phyloP scores from a whole-genome alignment of 108 stramenopile species.

The Conticribra weissflogii region DNA sequence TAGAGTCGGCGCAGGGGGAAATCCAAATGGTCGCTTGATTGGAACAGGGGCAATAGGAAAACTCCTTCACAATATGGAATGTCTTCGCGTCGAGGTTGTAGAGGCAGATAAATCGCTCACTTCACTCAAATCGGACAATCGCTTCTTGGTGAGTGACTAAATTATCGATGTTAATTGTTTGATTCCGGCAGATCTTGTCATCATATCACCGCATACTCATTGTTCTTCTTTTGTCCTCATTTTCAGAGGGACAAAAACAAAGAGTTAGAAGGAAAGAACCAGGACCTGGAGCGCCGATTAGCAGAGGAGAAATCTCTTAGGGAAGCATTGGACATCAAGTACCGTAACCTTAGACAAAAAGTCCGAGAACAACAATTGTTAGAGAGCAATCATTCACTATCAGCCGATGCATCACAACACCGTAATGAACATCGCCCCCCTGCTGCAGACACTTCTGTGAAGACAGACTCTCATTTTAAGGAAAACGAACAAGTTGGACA shows the following conservation, averaged over 20 bases:
- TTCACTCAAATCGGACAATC: constrained; percentile 60
- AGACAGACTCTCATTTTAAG: neutral
- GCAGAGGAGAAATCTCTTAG: constrained; percentile 64
- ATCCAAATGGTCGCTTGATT: constrained; percentile 29
- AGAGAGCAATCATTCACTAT: constrained; percentile 5
- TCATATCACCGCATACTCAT: neutral
- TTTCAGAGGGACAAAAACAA: constrained; percentile 78
- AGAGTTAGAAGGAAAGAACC: constrained; percentile 73
- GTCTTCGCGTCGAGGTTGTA: constrained; percentile 74
- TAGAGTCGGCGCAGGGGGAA: neutral
- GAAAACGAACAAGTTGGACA: too few relatives aligned
- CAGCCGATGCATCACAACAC: neutral
- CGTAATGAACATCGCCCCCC: neutral
- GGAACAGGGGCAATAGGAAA: constrained; percentile 70
- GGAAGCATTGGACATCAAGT: constrained; percentile 58
- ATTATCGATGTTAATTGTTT: neutral
- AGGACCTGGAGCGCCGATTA: constrained; percentile 63
- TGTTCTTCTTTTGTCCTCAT: neutral
- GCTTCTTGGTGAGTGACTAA: constrained; percentile 61
- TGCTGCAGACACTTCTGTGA: neutral
- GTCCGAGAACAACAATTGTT: constrained; percentile 7
- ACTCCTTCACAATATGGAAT: constrained; percentile 74
- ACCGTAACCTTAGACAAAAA: constrained; percentile 23
- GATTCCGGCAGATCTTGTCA: neutral
- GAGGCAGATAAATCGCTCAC: constrained; percentile 72